phyloP scores from a whole-genome alignment of 2,329 filamentous ascomycete species.

The Didymella keratinophila region DNA sequence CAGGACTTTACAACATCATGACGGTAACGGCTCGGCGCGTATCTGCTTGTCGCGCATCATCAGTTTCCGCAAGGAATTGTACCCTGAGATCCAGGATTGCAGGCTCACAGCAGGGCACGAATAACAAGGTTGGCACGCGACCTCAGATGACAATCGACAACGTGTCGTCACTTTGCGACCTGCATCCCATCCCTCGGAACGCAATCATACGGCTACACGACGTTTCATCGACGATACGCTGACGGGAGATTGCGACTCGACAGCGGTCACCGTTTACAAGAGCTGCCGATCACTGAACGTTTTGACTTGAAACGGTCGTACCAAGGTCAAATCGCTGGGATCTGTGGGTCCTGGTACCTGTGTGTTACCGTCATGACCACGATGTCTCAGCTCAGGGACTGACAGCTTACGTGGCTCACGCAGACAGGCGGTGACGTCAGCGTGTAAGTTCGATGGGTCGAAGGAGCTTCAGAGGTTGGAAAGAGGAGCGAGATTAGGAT shows the following conservation, averaged over 20 bases:
- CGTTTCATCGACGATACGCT: conserved; percentile 10
- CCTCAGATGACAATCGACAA: conserved; percentile 19
- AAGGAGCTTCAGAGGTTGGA: conserved; percentile 1
- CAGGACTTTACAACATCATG: neutral
- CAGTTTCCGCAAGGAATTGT: neutral
- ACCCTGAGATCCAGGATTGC: neutral
- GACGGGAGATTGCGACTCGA: conserved; percentile 24
- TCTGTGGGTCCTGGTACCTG: conserved; percentile 17
- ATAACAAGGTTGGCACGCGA: conserved; percentile 7
- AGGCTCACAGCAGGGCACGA: neutral
- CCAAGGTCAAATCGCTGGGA: conserved; percentile 9
- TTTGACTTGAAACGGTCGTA: conserved; percentile 23
- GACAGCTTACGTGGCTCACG: conserved; percentile 18
- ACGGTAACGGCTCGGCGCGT: neutral
- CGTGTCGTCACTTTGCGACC: conserved; percentile 13
- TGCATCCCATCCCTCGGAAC: conserved; percentile 5
- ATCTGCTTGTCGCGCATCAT: neutral
- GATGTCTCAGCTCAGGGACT: conserved; percentile 11
- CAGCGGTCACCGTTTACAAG: conserved; percentile 4
- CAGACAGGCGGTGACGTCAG: conserved; percentile 16
- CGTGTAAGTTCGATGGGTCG: conserved; percentile 6
- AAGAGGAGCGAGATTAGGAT: conserved; percentile 8
- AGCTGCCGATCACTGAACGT: conserved; percentile 17
- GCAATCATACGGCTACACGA: conserved; percentile 5
- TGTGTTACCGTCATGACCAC: conserved; percentile 5